These are phyloP conservation scores for Phaeosphaeriaceae sp. DNA, from an alignment of 2,329 filamentous ascomycete genomes.

Conservation along the genomic window DNA sequence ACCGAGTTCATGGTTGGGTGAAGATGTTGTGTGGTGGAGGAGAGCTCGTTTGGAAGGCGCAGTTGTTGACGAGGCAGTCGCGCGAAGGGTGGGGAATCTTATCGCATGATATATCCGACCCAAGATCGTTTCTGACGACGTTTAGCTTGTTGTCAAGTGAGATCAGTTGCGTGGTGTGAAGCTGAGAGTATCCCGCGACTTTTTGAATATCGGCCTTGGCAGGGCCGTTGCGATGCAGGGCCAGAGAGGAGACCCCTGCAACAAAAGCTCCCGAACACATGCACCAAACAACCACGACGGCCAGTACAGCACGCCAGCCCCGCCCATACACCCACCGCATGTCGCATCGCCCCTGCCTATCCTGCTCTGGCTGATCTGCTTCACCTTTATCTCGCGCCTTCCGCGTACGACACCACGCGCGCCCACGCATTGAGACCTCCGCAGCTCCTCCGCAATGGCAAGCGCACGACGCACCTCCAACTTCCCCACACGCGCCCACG, in stretches of 20 bases:
- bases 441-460: slow-evolving; percentile 44
- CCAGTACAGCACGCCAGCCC: slow-evolving; percentile 10
- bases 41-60: slow-evolving; percentile 14
- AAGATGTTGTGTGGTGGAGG: neutral
- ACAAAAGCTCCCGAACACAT: slow-evolving; percentile 33
- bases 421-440: slow-evolving; percentile 12
- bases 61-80: too few species aligned
- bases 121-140: too few species aligned
- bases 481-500: slow-evolving; percentile 35
- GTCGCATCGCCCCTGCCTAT: slow-evolving; percentile 16
- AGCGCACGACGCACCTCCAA: slow-evolving; percentile 40
- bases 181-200: slow-evolving; percentile 9
- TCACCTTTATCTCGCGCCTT: neutral
- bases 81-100: too few species aligned
- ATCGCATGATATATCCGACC: too few species aligned
- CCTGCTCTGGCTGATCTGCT: neutral
- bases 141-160: neutral
- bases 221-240: slow-evolving; percentile 4
- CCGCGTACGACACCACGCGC: slow-evolving; percentile 7
- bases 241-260: slow-evolving; percentile 30
- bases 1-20: slow-evolving; percentile 82
- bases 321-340: slow-evolving; percentile 16
- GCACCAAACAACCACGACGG: slow-evolving; percentile 26
- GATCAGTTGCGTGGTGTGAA: neutral
- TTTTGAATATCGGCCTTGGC: slow-evolving; percentile 43